Base-by-base conservation (phyloP, 768 basidiomycete genomes). In the Mrakia frigida region DNA sequence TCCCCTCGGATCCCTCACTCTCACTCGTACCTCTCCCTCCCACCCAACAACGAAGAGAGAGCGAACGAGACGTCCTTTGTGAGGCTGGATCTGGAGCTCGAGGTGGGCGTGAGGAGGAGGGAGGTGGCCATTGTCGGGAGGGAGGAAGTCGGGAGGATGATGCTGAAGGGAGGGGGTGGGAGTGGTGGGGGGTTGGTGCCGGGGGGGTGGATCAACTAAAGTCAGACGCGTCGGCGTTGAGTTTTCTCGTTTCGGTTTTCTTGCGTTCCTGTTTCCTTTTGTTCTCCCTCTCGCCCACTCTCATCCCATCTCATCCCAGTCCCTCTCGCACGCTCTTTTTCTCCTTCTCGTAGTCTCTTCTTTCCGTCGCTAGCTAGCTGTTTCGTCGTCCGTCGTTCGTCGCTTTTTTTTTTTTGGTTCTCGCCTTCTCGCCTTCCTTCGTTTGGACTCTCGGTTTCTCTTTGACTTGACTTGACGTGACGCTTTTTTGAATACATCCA, bases 61-160 rank as follows among this genome's bases (percentile, higher is more conserved):
- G 10, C 33, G 69, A 37, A 43, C 33, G 67, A 61, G 18, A 41
- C 60, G n/a, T n/a, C n/a, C 37, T 78, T 69, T 39, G 31, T 78
- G 23, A 39, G 77, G 25, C 50, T 78, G 23, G 77, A 78, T 53
- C 43, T 78, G 21, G 67, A 73, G 73, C 52, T 78, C 25, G 73
- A 71, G 37, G 33, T 78, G 4, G 67, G 53, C 23, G 21, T 78
- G 63, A 37, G 50, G 53, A 68, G 41, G 67, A 41, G 67, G 13
- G 67, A 74, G 9, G 73, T 74, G 2, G 31, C 18, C 9, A 33
- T 78, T 14, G 68, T 78, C 0, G 77, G 60, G 18, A 21, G 60
- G 67, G 65, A 59, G 16, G 73, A 74, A 59, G 73, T 68, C 1
- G 56, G 77, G 1, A 35, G 73, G 56, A 59, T 78, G 73, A 25